Evolutionary conservation across 352 stramenopile genomes (phyloP), one percentile per base, ranked within the genome.

Genomic region (Blastocystis sp.): DNA sequence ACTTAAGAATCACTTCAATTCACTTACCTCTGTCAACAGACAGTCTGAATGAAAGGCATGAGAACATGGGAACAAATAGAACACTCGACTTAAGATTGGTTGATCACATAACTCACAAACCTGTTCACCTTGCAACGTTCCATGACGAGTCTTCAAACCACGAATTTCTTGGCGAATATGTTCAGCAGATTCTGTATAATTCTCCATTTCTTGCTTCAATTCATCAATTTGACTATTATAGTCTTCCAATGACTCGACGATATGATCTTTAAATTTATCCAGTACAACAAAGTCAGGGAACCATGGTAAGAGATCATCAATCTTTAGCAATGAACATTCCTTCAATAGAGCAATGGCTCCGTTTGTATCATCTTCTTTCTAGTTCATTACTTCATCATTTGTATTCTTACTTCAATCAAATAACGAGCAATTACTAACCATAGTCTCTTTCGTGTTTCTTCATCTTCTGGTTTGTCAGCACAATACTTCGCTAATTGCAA

Each of bases 261-360:
- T 97, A 88, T 97, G 93, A 88, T 95, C 95, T 89, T 97, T 97
- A 89, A 97, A 97, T 69, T 95, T 92, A 88, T 97, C 95, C 86
- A 97, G 97, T 58, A 96, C 92, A 29, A 96, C 93, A 89, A 97
- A 97, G 83, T 97, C 94, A 2, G 94, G 94, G 88, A 97, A 96
- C 88, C 96, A 96, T 19, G 94, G 93, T 63, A 97, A 86, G 35
- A 97, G 94, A 77, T 97, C 94, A 86, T 97, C 93, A 69, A 97
- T 96, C 89, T 94, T 94, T 24, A 97, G 88, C 65, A 96, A 69
- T 29, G 89, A 65, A 63, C 88, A 89, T 78, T 91, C 89, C 51
- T 86, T 63, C n/a, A 90, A 58, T 32, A 89, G 61, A 11, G 39
- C 46, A 37, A 89, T 86, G 0, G 87, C 89, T 27, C 58, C 78